Evolutionary conservation across 345 rosid species (phyloP).

Genomic region (Moricandia arvensis): DNA sequence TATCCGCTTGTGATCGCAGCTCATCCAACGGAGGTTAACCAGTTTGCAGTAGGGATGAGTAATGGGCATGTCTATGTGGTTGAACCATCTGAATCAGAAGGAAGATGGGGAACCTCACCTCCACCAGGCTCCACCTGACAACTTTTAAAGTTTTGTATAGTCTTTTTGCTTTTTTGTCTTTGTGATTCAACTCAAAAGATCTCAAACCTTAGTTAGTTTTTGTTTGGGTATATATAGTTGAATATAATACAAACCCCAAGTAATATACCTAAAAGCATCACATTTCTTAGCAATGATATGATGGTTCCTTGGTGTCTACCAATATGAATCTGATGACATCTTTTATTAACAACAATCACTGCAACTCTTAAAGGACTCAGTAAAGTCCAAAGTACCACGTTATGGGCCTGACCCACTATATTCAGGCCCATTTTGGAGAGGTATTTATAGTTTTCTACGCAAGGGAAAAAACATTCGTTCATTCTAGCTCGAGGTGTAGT

Average conservation of each 20-base stretch:
- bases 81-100: slow-evolving; percentile 73
- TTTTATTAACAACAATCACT: neutral
- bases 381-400: neutral
- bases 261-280: neutral
- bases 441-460: neutral
- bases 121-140: slow-evolving; percentile 41
- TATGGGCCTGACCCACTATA: neutral
- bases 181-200: too few species aligned
- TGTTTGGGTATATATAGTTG: too few species aligned
- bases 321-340: neutral
- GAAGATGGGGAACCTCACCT: slow-evolving; percentile 83
- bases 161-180: too few species aligned
- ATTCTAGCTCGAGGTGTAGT: neutral
- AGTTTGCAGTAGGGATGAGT: slow-evolving; percentile 73
- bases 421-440: neutral
- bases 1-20: slow-evolving; percentile 81
- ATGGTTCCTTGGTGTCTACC: neutral
- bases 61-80: slow-evolving; percentile 58
- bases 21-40: slow-evolving; percentile 65
- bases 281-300: neutral
- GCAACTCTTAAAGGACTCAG: neutral
- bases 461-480: neutral
- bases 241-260: neutral
- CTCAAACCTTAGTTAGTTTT: too few species aligned
- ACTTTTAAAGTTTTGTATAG: too few species aligned